A percentile compares a stretch with the other conserved stretches of the same genome.
phyloP scores from a whole-genome alignment of 2,329 filamentous ascomycete species.

The Sclerotinia sclerotiorum region DNA sequence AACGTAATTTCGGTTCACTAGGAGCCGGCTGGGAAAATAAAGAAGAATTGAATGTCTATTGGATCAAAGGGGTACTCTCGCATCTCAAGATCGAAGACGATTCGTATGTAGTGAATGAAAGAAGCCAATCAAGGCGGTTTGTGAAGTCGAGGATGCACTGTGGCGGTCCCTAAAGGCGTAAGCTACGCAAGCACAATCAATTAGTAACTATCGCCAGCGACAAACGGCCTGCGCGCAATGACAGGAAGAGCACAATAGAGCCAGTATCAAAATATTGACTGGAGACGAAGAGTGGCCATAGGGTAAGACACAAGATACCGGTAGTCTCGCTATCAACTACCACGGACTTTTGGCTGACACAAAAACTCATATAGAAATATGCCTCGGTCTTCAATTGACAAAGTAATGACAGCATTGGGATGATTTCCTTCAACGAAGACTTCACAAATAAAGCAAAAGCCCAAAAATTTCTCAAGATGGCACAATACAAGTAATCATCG shows the following conservation, averaged over 20 bases:
- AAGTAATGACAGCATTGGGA: background rate
- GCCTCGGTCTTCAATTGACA: background rate
- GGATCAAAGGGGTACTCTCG: conserved; percentile 27
- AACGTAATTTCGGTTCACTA: conserved; percentile 37
- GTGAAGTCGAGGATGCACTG: background rate
- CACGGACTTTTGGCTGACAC: background rate
- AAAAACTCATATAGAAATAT: conserved; percentile 12
- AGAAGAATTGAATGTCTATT: conserved; percentile 32
- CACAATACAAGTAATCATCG: conserved; percentile 1
- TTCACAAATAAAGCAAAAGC: background rate
- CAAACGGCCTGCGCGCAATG: conserved; percentile 25
- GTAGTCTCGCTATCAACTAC: conserved; percentile 1
- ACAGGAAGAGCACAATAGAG: conserved; percentile 15
- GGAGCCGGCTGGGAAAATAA: conserved; percentile 34
- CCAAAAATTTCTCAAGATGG: conserved; percentile 1
- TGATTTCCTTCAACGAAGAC: background rate
- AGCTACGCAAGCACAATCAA: conserved; percentile 20
- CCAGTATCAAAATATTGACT: conserved; percentile 16
- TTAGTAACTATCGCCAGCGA: conserved; percentile 28
- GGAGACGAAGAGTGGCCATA: conserved; percentile 14
- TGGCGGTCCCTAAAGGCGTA: conserved; percentile 1
- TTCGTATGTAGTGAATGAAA: conserved; percentile 23
- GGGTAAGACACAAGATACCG: conserved; percentile 10
- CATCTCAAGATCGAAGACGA: conserved; percentile 27
- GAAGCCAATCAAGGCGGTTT: conserved; percentile 1